Evolutionary conservation across 2,329 filamentous ascomycete genomes (phyloP).

Genomic region (Trichoderma sp.): DNA sequence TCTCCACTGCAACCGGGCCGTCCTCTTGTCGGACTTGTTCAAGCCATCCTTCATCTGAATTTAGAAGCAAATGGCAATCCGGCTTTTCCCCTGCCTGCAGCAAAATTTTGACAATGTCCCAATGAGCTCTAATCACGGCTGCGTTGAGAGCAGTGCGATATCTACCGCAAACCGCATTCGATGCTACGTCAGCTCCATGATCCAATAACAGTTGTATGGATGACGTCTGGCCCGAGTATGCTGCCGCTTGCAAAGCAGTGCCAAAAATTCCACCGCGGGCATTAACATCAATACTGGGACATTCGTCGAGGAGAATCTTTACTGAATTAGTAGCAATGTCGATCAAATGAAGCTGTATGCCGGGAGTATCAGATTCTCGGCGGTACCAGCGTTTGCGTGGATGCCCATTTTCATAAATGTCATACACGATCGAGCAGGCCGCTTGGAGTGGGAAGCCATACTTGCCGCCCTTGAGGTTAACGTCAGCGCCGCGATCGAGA

Average conservation of each 20-base stretch:
- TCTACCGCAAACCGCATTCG: background rate
- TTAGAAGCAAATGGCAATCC: background rate
- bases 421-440: background rate
- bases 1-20: background rate
- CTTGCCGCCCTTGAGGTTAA: background rate
- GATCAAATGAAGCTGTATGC: background rate
- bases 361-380: background rate
- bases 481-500: background rate
- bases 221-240: background rate
- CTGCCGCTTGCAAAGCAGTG: background rate
- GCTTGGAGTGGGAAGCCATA: background rate
- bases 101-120: background rate
- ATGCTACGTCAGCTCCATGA: background rate
- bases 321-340: background rate
- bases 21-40: background rate
- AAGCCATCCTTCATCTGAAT: slow-evolving; percentile 10
- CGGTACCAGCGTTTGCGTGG: background rate
- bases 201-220: background rate
- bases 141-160: background rate
- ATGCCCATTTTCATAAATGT: background rate
- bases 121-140: background rate
- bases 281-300: background rate
- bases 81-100: background rate
- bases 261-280: background rate
- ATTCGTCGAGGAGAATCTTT: background rate